phyloP scores from a whole-genome alignment of 78 protist species.

The Dictyostelium firmibasis region DNA sequence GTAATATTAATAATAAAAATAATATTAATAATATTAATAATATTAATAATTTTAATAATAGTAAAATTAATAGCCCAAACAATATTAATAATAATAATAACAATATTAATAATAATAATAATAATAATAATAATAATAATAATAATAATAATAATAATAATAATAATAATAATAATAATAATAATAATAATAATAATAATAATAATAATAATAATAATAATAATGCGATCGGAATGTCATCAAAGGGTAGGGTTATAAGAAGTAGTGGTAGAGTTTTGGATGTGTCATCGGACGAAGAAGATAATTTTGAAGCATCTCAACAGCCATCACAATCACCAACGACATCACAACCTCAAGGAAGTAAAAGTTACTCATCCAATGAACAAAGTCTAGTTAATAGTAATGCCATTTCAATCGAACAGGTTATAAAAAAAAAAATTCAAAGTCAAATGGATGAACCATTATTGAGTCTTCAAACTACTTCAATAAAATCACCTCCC shows the following conservation, averaged over 20 bases:
- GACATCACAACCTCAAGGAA: background rate
- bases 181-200: background rate
- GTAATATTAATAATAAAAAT: background rate
- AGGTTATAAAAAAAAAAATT: background rate
- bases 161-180: background rate
- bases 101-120: background rate
- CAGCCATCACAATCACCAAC: background rate
- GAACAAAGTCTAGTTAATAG: background rate
- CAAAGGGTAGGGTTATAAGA: background rate
- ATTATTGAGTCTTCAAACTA: background rate
- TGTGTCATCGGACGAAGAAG: background rate
- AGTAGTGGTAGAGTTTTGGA: background rate
- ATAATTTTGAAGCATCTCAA: background rate
- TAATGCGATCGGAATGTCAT: background rate
- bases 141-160: background rate
- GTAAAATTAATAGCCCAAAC: background rate
- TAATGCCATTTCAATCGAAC: background rate
- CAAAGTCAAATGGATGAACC: background rate
- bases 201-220: background rate
- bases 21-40: background rate
- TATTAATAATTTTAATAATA: background rate
- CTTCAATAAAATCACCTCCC: background rate
- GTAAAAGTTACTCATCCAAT: background rate
- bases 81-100: background rate
- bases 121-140: background rate